These are phyloP conservation scores for Aspergillus campestris DNA, from an alignment of 495 filamentous ascomycete species.

Conservation along the genomic window DNA sequence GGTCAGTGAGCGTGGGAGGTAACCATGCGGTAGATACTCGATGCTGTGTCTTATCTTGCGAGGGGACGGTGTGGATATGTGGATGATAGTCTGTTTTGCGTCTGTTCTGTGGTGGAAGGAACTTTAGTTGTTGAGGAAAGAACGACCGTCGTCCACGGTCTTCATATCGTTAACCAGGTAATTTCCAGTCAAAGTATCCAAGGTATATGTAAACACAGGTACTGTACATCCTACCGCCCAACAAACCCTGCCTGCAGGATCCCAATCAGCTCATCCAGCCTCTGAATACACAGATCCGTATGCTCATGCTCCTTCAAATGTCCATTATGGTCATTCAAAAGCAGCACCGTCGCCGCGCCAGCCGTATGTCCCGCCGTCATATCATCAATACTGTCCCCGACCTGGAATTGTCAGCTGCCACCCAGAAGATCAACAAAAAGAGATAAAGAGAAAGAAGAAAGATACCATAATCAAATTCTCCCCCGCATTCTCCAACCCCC, in stretches of 20 bases:
- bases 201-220: too few species aligned
- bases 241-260: constrained; percentile 62
- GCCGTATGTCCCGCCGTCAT: constrained; percentile 81
- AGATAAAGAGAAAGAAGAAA: neutral
- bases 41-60: too few species aligned
- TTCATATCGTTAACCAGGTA: too few species aligned
- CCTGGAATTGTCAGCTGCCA: constrained; percentile 27
- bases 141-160: too few species aligned
- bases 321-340: constrained; percentile 72
- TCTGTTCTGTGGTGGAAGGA: too few species aligned
- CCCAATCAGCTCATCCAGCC: constrained; percentile 62
- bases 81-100: too few species aligned
- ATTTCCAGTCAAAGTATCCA: too few species aligned
- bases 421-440: neutral
- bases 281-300: constrained; percentile 61
- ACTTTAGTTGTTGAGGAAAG: too few species aligned
- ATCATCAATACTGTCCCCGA: constrained; percentile 89
- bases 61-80: too few species aligned
- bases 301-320: constrained; percentile 67
- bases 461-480: constrained; percentile 49
- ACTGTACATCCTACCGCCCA: constrained; percentile 3
- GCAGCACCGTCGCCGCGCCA: constrained; percentile 81
- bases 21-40: too few species aligned
- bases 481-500: constrained; percentile 52
- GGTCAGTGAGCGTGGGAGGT: neutral